Conservation (phyloP, 257 asterid species). For the Oldenlandia corymbosa region DNA sequence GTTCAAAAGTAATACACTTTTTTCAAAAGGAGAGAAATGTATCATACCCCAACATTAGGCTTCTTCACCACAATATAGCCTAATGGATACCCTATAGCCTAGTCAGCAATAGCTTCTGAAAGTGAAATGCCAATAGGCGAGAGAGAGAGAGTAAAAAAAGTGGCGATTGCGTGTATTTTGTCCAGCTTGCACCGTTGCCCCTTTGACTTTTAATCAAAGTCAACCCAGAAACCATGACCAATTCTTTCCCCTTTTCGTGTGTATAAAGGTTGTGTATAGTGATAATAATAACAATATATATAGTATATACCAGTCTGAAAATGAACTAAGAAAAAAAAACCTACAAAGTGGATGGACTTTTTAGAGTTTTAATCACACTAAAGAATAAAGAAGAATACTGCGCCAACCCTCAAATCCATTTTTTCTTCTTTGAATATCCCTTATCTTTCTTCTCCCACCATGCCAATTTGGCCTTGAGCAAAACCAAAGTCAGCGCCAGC, state of each 20-base stretch:
- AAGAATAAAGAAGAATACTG: neutral
- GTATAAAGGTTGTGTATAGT: neutral
- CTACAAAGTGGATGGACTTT: constrained; percentile 2
- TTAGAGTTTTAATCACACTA: too few relatives aligned
- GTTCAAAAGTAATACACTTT: too few relatives aligned
- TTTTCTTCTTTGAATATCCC: neutral
- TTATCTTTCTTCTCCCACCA: too few relatives aligned
- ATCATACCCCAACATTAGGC: too few relatives aligned
- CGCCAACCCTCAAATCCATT: constrained; percentile 3
- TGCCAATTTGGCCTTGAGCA: neutral
- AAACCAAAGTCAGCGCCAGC: constrained; percentile 15
- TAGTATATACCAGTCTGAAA: constrained; percentile 4
- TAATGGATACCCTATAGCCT: too few relatives aligned
- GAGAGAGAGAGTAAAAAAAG: neutral
- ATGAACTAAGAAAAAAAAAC: too few relatives aligned
- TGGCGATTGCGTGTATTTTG: neutral
- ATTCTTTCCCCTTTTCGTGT: neutral
- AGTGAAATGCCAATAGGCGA: neutral
- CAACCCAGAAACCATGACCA: constrained; percentile 12
- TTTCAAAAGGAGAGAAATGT: too few relatives aligned
- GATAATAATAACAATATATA: too few relatives aligned
- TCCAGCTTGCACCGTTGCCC: constrained; percentile 2
- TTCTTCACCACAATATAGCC: too few relatives aligned
- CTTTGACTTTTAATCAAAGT: constrained; percentile 20
- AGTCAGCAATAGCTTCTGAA: constrained; percentile 5